Evolutionary conservation across 1,139 yeast genomes (phyloP), one percentile per base, ranked within the genome.

Genomic region (Saccharomyces hybrid): DNA sequence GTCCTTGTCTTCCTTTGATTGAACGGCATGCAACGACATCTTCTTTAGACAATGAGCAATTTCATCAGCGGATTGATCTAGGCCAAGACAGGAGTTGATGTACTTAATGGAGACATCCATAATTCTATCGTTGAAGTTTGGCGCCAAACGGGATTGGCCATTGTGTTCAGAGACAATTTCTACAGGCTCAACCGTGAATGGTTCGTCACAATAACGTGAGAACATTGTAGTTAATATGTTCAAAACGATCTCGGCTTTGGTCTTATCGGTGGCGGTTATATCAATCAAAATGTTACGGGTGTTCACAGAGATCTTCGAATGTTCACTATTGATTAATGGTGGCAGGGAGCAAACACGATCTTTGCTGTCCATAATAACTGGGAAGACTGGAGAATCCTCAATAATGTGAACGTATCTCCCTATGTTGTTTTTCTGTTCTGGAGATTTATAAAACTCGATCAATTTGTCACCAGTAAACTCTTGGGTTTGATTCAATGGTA

Each of bases 151-250:
- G 38, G 91, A 73, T 74, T 88, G 81, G 54, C 79, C 78, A 70
- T 93, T 91, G 73, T 89, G 96, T 63, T 83, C 84, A 32, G 96
- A 88, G 53, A 87, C 81, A 57, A 95, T 80, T 70, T 88, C 77
- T 53, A 95, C 86, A 20, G 97, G 97, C 75, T 95, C 99, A 57
- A 93, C 79, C 58, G 88, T 80, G 70, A 85, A 87, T 61, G 89
- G 87, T 52, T 81, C 84, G 28, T 75, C 79, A 71, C 89, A 85
- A 76, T 93, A 90, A 65, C 85, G 84, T 47, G 97, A 83, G 71
- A 95, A 93, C 98, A 93, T 91, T 58, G 99, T 95, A 53, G 90
- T 95, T 65, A 95, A 73, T 70, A 88, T 95, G 73, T 91, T 88
- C 60, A 93, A 81, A 57, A 93, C 98, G 67, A 90, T 79, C 67